These are phyloP conservation scores for Daldinia childiae DNA, from an alignment of 495 filamentous ascomycete species.

Conservation along the genomic window DNA sequence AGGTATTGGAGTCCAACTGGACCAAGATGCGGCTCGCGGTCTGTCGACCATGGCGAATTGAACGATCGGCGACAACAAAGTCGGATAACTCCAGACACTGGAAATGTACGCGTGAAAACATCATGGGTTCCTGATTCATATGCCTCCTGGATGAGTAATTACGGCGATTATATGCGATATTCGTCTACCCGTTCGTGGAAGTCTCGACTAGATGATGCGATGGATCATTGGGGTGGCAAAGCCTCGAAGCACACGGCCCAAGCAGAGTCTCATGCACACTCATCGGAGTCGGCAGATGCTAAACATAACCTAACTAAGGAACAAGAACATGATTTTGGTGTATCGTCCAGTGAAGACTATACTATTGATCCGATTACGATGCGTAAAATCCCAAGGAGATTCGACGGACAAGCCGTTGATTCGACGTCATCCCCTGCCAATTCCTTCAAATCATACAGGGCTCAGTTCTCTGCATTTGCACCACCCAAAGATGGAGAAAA, in stretches of 20 bases:
- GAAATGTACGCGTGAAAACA: background rate
- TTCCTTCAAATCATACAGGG: constrained; percentile 51
- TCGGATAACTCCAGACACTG: constrained; percentile 8
- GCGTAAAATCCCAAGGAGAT: constrained; percentile 58
- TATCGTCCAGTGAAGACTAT: constrained; percentile 47
- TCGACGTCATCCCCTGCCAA: background rate
- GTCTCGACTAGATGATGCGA: constrained; percentile 18
- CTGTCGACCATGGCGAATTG: constrained; percentile 20
- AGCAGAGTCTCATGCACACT: background rate
- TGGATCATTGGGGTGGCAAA: constrained; percentile 16
- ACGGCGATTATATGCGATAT: background rate
- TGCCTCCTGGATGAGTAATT: constrained; percentile 9
- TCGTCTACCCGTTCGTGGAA: constrained; percentile 19
- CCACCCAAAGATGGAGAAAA: constrained; percentile 38
- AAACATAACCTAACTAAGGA: background rate
- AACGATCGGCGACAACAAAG: constrained; percentile 16
- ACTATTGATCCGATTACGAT: constrained; percentile 71
- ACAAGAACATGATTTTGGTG: background rate
- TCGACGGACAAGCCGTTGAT: background rate
- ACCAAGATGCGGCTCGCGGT: constrained; percentile 16
- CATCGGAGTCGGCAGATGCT: background rate
- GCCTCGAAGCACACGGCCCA: background rate
- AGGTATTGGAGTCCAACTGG: constrained; percentile 47
- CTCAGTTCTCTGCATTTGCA: constrained; percentile 47
- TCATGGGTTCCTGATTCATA: background rate